Conservation (phyloP, 2,329 filamentous ascomycete genomes). For the Cercospora sp. region DNA sequence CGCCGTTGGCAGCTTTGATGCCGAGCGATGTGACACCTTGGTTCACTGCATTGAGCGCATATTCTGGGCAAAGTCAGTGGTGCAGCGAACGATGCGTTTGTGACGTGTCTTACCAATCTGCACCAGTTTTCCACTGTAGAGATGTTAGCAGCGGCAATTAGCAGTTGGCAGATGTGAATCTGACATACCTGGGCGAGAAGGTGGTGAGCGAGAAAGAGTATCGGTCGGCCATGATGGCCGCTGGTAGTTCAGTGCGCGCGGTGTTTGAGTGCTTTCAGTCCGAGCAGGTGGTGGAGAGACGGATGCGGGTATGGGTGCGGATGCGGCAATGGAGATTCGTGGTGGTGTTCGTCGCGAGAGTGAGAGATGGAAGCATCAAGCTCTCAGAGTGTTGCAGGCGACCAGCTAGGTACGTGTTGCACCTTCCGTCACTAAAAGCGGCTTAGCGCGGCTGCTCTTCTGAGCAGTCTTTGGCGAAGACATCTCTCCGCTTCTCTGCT, state of each 20-base stretch:
- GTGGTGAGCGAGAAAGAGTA: slow-evolving; percentile 99
- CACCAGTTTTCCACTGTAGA: slow-evolving; percentile 87
- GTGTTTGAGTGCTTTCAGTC: not conserved
- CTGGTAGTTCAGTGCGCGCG: not conserved
- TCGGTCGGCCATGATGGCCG: slow-evolving; percentile 81
- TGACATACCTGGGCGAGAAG: slow-evolving; percentile 92
- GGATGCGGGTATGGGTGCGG: not conserved
- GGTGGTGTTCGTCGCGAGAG: not conserved
- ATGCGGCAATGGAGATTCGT: not conserved
- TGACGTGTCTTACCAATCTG: slow-evolving; percentile 72
- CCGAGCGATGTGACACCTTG: slow-evolving; percentile 97
- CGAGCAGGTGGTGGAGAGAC: not conserved
- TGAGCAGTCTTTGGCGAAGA: not conserved
- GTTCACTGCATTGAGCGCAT: slow-evolving; percentile 98
- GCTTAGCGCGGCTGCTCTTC: not conserved
- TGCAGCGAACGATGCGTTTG: not conserved
- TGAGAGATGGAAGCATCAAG: slow-evolving; percentile 1
- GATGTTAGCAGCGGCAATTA: slow-evolving; percentile 44
- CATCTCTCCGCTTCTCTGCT: slow-evolving; percentile 9
- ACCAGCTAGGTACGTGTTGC: slow-evolving; percentile 7
- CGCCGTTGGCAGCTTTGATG: slow-evolving; percentile 99
- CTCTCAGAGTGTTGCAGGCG: not conserved
- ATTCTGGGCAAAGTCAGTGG: slow-evolving; percentile 62
- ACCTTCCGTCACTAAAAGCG: not conserved
- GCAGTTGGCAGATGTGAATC: not conserved